phyloP scores from a whole-genome alignment of 306 rosid species.

The Citrullus colocynthis region DNA sequence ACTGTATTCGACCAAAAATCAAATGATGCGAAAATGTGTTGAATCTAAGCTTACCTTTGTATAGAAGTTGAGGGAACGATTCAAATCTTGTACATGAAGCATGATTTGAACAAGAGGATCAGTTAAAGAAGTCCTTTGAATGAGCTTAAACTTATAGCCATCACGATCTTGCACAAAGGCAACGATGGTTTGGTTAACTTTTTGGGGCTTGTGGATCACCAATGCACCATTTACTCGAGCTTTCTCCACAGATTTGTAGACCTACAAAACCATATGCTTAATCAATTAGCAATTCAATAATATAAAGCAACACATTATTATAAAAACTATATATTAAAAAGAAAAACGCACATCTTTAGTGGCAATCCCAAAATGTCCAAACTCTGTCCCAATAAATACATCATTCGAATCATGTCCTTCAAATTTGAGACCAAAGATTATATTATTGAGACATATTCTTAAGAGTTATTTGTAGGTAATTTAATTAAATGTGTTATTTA shows the following conservation, averaged over 20 bases:
- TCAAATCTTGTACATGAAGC: neutral
- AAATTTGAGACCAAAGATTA: too few species aligned
- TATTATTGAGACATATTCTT: neutral
- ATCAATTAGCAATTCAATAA: too few species aligned
- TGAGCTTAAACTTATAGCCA: neutral
- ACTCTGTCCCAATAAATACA: neutral
- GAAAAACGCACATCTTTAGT: neutral
- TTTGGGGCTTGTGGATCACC: neutral
- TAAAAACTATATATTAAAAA: too few species aligned
- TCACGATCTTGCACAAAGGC: neutral
- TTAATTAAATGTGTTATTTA: neutral
- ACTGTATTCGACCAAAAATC: too few species aligned
- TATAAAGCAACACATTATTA: too few species aligned
- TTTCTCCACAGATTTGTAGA: neutral
- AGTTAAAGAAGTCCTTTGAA: neutral
- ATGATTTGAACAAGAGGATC: neutral
- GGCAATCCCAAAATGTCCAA: neutral
- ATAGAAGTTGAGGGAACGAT: neutral
- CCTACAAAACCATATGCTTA: neutral
- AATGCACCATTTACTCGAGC: neutral
- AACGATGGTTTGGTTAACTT: neutral
- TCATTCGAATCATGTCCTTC: neutral
- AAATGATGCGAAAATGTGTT: too few species aligned
- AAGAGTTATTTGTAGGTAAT: too few species aligned
- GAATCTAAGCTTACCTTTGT: neutral